Base-by-base conservation (phyloP, 805 yeast genomes). In the fission yeast (Schizosaccharomyces pombe) region DNA sequence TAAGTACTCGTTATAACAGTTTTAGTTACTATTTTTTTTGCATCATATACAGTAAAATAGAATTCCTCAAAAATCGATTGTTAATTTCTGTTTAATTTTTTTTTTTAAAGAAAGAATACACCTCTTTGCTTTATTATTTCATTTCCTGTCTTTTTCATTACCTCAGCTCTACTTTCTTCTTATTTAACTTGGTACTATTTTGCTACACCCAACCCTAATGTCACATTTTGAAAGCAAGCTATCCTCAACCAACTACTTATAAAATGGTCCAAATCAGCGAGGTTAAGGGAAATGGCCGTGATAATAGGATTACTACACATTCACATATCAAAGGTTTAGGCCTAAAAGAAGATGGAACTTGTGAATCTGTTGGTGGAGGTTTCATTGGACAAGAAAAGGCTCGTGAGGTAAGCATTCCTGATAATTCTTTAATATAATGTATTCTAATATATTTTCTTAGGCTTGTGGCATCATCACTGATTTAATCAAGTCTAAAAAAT, bases 291-390 rank as follows among this genome's bases (percentile, higher is more conserved):
- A 60, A 67, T 28, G 34, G 24, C 54, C 72, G 79, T 55, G 82
- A 78, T 57, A 71, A 75, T 56, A 74, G 94, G 60, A 84, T 94
- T 1, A 95, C 97, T 0, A 91, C 98, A 3, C 98, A 89, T 65
- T 87, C 98, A 2, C 98, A 89, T 65, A 89, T 89, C 72, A 82
- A 81, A 62, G 97, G 97, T 1, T 75, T 89, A 19, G 98, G 98
- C 1, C 72, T 89, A 53, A 95, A 89, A 64, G 97, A 87, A 60
- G 79, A 75, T 57, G 94, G 96, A 39, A 67, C 74, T 39, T 95
- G 97, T 32, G 82, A 82, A 60, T 75, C 75, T 52, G 75, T 80
- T 40, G 95, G 87, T 62, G 94, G 91, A 54, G 97, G 97, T 24
- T 81, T 81, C 67, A 84, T 81, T 54, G 91, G 87, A 55, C 91